Evolutionary conservation across 2,329 filamentous ascomycete species (phyloP).

Genomic region (Aspergillus oerlinghausenensis): DNA sequence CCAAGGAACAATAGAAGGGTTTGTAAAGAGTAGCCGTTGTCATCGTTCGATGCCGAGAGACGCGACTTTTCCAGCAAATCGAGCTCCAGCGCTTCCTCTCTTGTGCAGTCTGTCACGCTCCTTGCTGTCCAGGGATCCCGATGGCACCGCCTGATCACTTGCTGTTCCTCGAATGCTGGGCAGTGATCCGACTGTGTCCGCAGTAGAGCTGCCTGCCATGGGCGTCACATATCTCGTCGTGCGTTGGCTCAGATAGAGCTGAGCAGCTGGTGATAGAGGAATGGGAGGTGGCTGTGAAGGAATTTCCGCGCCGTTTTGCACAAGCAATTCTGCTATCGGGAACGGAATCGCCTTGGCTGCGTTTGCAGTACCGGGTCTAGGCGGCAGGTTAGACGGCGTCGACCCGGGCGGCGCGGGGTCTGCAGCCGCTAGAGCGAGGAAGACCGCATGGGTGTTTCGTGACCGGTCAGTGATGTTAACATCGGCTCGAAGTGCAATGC

Average conservation of each 20-base stretch:
- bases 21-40: slow-evolving; percentile 10
- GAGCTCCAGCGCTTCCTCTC: slow-evolving; percentile 70
- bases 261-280: slow-evolving; percentile 73
- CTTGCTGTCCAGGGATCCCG: slow-evolving; percentile 30
- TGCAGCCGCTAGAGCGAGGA: slow-evolving; percentile 84
- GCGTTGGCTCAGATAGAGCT: slow-evolving; percentile 79
- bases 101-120: slow-evolving; percentile 73
- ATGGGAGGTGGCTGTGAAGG: slow-evolving; percentile 72
- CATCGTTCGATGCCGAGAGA: slow-evolving; percentile 41
- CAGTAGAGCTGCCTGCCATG: slow-evolving; percentile 31
- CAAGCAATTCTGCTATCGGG: slow-evolving; percentile 80
- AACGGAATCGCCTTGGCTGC: slow-evolving; percentile 60
- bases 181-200: slow-evolving; percentile 59
- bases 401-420: slow-evolving; percentile 74
- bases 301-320: slow-evolving; percentile 91
- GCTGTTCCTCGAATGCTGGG: slow-evolving; percentile 46
- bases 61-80: slow-evolving; percentile 52
- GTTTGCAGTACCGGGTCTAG: slow-evolving; percentile 28
- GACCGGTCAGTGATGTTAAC: slow-evolving; percentile 83
- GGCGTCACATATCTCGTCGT: slow-evolving; percentile 45
- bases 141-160: slow-evolving; percentile 21
- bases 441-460: slow-evolving; percentile 81
- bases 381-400: slow-evolving; percentile 32
- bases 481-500: slow-evolving; percentile 77
- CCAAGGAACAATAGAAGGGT: slow-evolving; percentile 6